Conservation (phyloP, 2,329 filamentous ascomycete species). For the Alternaria ethzedia region DNA sequence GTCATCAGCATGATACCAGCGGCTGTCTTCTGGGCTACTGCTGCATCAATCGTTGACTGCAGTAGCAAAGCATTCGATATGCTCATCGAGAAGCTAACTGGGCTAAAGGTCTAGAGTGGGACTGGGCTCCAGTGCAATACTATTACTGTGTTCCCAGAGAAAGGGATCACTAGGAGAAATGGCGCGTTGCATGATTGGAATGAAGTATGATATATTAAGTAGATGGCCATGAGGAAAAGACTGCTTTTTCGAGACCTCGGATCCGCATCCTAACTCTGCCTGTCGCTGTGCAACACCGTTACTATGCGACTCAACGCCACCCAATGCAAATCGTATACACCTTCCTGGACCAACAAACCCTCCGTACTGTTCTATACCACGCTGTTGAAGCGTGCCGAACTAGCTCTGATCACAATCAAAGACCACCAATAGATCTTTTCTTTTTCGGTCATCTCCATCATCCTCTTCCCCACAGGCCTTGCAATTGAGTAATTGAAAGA, state of each 20-base stretch:
- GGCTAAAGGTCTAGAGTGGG: background rate
- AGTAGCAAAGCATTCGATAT: conserved; percentile 14
- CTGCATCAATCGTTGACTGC: conserved; percentile 6
- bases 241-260: background rate
- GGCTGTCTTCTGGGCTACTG: conserved; percentile 33
- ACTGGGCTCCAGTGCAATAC: background rate
- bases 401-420: background rate
- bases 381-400: background rate
- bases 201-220: background rate
- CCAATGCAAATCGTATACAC: background rate
- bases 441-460: background rate
- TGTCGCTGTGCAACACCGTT: background rate
- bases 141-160: background rate
- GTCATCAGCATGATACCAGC: conserved; percentile 34
- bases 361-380: background rate
- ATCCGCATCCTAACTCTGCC: background rate
- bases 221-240: background rate
- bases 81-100: conserved; percentile 11
- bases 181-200: background rate
- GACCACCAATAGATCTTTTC: background rate
- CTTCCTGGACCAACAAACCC: background rate
- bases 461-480: conserved; percentile 37
- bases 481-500: conserved; percentile 31
- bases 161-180: fast-evolving
- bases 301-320: background rate